A percentile compares a stretch with the other conserved stretches of the same genome.
Conservation (phyloP, 306 rosid genomes). For the Rosa persica region DNA sequence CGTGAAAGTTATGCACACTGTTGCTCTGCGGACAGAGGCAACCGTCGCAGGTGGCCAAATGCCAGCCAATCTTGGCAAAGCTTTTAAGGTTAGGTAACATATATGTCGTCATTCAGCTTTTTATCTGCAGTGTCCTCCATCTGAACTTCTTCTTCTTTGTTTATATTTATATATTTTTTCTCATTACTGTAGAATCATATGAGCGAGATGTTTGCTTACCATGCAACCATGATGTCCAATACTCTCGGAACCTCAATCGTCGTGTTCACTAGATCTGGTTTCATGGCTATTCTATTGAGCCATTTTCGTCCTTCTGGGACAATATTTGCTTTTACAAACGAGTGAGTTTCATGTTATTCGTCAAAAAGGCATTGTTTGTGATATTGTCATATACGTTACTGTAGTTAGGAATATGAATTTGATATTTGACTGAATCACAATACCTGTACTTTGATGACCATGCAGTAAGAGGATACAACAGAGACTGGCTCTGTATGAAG, state of each 20-base stretch:
- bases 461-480: constrained; percentile 85
- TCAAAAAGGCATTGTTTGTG: background rate
- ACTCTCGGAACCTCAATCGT: constrained; percentile 95
- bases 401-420: background rate
- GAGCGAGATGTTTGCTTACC: constrained; percentile 99
- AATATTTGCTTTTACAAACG: constrained; percentile 86
- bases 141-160: background rate
- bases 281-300: constrained; percentile 84
- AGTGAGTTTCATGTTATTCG: constrained; percentile 54
- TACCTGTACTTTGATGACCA: constrained; percentile 26
- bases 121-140: background rate
- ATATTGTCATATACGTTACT: background rate
- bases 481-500: constrained; percentile 87
- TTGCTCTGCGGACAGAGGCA: constrained; percentile 91
- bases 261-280: constrained; percentile 91
- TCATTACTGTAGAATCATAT: constrained; percentile 70
- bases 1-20: constrained; percentile 97
- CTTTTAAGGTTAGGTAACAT: constrained; percentile 64
- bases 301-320: constrained; percentile 95
- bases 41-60: constrained; percentile 66
- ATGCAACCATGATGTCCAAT: constrained; percentile 98
- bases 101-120: background rate
- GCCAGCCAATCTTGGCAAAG: constrained; percentile 90
- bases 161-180: background rate
- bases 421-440: constrained; percentile 13